Conservation (phyloP, 2,329 filamentous ascomycete species). For the Septoria petroselini region DNA sequence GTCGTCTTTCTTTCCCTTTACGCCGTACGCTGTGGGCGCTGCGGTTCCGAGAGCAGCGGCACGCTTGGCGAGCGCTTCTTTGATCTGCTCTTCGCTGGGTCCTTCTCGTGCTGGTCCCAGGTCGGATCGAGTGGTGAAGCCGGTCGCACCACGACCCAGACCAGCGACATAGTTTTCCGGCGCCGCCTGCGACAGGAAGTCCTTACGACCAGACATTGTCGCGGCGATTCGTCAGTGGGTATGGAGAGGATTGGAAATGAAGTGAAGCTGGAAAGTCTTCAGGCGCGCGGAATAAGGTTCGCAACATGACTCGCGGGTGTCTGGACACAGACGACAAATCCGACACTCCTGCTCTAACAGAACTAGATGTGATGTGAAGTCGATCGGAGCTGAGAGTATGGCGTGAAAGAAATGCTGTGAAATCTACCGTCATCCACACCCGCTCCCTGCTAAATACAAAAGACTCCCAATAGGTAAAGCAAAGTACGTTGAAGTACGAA, state of each 20-base stretch:
- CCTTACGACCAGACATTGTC: slow-evolving; percentile 64
- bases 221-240: background rate
- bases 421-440: no score
- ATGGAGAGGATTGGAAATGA: background rate
- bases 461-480: no score
- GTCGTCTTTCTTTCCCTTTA: slow-evolving; percentile 65
- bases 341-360: no score
- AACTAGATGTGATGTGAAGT: no score
- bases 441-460: no score
- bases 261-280: background rate
- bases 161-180: slow-evolving; percentile 74
- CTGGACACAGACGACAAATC: no score
- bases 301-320: no score
- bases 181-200: slow-evolving; percentile 80
- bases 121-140: slow-evolving; percentile 96
- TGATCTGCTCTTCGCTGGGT: slow-evolving; percentile 96
- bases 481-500: no score
- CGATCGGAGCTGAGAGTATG: no score
- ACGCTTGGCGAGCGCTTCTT: slow-evolving; percentile 91
- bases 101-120: slow-evolving; percentile 91
- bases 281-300: no score
- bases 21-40: slow-evolving; percentile 71
- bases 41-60: slow-evolving; percentile 75
- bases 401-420: no score
- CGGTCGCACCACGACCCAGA: slow-evolving; percentile 94